A percentile compares a stretch with the other conserved stretches of the same genome.
Conservation (phyloP, 176 grass and related monocot genomes). For the Rhynchospora pubera region DNA sequence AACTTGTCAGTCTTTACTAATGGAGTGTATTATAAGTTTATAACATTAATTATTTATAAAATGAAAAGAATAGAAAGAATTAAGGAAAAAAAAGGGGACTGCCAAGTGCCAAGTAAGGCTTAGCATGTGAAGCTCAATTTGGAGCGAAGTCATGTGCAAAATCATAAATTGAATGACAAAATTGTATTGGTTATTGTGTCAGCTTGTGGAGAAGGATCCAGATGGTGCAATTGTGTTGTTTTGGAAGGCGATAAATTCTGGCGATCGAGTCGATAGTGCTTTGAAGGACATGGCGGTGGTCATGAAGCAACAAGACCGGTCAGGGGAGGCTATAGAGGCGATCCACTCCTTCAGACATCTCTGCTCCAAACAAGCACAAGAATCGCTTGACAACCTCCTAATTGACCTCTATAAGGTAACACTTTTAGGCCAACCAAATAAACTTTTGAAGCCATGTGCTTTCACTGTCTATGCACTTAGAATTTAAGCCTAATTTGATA, state of each 20-base stretch:
- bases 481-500: neutral
- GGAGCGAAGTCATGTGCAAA: neutral
- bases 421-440: neutral
- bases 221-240: slow-evolving; percentile 74
- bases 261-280: slow-evolving; percentile 75
- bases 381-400: slow-evolving; percentile 88
- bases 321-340: slow-evolving; percentile 69
- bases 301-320: slow-evolving; percentile 81
- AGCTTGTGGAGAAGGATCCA: slow-evolving; percentile 85
- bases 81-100: neutral
- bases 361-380: slow-evolving; percentile 83
- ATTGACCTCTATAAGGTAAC: slow-evolving; percentile 90
- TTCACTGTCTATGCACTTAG: neutral
- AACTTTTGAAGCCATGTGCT: neutral
- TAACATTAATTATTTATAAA: neutral
- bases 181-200: neutral
- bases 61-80: neutral
- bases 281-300: slow-evolving; percentile 86
- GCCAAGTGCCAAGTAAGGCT: neutral
- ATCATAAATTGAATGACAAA: neutral
- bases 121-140: neutral
- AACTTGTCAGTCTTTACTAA: neutral
- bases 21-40: neutral
- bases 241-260: slow-evolving; percentile 89
- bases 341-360: slow-evolving; percentile 79